Evolutionary conservation across 139 green algal species (phyloP).

Genomic region (Spirogloea muscicola): DNA sequence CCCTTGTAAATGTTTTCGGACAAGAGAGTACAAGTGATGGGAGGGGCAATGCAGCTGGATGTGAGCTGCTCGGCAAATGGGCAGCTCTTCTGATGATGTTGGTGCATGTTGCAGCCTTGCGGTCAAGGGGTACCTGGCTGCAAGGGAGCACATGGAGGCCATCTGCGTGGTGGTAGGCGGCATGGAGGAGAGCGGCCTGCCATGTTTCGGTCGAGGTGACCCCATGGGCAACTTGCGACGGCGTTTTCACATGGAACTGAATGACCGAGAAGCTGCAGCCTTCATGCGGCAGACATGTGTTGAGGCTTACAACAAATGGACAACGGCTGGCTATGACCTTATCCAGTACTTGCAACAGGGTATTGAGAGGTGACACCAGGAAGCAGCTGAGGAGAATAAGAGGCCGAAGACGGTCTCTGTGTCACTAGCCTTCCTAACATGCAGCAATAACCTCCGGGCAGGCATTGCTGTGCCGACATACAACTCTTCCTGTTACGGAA

Average conservation of each 20-base stretch:
- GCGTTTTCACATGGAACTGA: conserved; percentile 72
- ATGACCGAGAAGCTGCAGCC: conserved; percentile 60
- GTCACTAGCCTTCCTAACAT: too few relatives aligned
- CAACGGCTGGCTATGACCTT: conserved; percentile 85
- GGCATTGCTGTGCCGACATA: too few relatives aligned
- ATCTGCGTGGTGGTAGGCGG: conserved; percentile 47
- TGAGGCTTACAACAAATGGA: conserved; percentile 92
- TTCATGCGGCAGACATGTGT: conserved; percentile 71
- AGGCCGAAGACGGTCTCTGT: too few relatives aligned
- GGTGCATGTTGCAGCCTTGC: conserved; percentile 63
- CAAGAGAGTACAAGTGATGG: too few relatives aligned
- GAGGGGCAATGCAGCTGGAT: too few relatives aligned
- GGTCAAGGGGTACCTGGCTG: conserved; percentile 82
- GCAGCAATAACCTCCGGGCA: too few relatives aligned
- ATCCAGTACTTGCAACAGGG: conserved; percentile 77
- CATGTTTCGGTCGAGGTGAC: conserved; percentile 70
- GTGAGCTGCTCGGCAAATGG: too few relatives aligned
- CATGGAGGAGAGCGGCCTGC: conserved; percentile 63
- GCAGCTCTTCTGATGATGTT: too few relatives aligned
- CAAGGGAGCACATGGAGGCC: conserved; percentile 35
- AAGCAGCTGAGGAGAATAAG: too few relatives aligned
- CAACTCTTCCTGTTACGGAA: too few relatives aligned
- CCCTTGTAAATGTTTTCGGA: too few relatives aligned
- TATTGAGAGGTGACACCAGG: conserved; percentile 48
- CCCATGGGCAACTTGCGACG: conserved; percentile 60